A percentile compares a stretch with the other conserved stretches of the same genome.
Evolutionary conservation across 129 eudicot species (phyloP).

Genomic region (Escallonia herrerae): DNA sequence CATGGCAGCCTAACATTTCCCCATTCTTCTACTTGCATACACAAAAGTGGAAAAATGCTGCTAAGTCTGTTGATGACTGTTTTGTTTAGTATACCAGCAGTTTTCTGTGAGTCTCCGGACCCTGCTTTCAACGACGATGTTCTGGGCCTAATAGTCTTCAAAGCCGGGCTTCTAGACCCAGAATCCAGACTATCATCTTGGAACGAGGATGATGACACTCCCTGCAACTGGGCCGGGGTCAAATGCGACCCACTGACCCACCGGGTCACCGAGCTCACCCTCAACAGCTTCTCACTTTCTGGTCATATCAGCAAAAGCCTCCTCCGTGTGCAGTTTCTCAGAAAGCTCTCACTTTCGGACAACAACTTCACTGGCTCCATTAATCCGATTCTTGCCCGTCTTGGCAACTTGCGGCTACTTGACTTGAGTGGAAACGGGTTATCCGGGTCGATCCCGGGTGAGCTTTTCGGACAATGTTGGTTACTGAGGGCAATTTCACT

Average conservation of each 20-base stretch:
- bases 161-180: conserved; percentile 73
- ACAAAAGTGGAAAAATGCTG: conserved; percentile 21
- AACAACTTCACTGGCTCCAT: conserved; percentile 71
- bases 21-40: not conserved
- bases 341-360: conserved; percentile 49
- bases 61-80: conserved; percentile 22
- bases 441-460: conserved; percentile 53
- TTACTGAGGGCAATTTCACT: conserved; percentile 48
- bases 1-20: conserved; percentile 3
- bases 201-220: conserved; percentile 67
- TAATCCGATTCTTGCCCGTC: conserved; percentile 49
- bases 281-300: conserved; percentile 58
- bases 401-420: conserved; percentile 37
- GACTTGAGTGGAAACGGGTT: conserved; percentile 57
- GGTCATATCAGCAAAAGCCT: conserved; percentile 76
- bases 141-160: conserved; percentile 75
- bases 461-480: conserved; percentile 64
- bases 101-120: conserved; percentile 21
- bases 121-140: conserved; percentile 88
- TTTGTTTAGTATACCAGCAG: conserved; percentile 16
- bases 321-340: conserved; percentile 50
- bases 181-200: conserved; percentile 55
- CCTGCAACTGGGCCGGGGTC: conserved; percentile 85
- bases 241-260: conserved; percentile 55
- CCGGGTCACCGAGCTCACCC: conserved; percentile 60